Base-by-base conservation (phyloP, 345 rosid species). In the Gossypium raimondii region DNA sequence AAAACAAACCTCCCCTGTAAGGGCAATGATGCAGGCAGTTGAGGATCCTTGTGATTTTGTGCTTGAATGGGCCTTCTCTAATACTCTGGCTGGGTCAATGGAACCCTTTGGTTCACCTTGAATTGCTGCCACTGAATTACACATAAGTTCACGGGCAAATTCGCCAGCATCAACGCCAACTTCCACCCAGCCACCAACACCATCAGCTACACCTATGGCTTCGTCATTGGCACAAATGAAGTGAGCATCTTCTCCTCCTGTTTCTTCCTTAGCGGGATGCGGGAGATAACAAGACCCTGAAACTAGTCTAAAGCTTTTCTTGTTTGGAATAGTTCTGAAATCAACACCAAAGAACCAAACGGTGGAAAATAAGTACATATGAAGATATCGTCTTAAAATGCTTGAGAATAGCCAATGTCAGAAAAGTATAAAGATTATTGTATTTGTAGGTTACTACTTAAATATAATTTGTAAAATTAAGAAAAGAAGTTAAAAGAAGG, bases 121-220 rank as follows among this genome's bases (percentile, higher is more conserved):
- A 79, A 93, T 87, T 3, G 91, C 99, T 73, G 76, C 38, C 41
- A 93, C 92, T 12, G 98, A 86, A 89, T 91, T 79, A 51, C 88
- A 84, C 97, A 95, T 95, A 41, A 95, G 92, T 76, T 93, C 94
- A 77, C 94, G 91, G 60, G 99, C 82, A 78, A 82, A 95, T 61
- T 73, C 22, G 59, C 98, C 99, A 1, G 99, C 79, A 81, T 95
- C 87, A 75, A 95, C 77, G 68, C 98, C 99, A 83, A 87, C 91
- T 75, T 95, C 98, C 7, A 98, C 99, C 99, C 99, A 95, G 66
- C 99, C 99, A 34, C 99, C 99, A 67, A 93, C 99, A 14, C 99
- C 99, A 87, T 95, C 99, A 34, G 99, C 99, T 78, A 95, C 92
- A 67, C 99, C 99, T 48, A 95, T 81, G 59, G 88, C 94, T 81